These are phyloP conservation scores for Botrytis tulipae DNA, from an alignment of 2,329 filamentous ascomycete species.

Conservation along the genomic window DNA sequence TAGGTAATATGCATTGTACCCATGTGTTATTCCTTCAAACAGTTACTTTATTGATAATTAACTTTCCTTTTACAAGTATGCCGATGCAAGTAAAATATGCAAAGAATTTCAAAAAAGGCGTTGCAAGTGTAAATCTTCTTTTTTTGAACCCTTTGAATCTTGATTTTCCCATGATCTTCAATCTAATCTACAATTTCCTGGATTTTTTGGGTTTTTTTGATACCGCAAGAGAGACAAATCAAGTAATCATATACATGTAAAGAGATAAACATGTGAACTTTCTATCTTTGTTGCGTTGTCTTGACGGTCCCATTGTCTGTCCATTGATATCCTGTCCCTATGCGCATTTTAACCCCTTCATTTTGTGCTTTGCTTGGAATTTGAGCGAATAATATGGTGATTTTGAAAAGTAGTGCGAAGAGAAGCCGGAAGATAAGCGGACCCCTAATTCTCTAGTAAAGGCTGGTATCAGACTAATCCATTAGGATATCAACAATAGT, in stretches of 20 bases:
- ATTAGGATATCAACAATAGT: background rate
- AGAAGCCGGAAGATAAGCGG: constrained; percentile 23
- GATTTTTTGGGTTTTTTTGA: background rate
- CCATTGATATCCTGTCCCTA: background rate
- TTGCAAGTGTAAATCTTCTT: background rate
- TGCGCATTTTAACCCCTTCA: background rate
- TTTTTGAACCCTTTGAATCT: background rate
- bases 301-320: background rate
- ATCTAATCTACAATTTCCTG: background rate
- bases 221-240: background rate
- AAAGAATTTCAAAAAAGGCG: background rate
- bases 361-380: background rate
- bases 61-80: background rate
- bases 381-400: background rate
- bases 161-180: background rate
- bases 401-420: constrained; percentile 7
- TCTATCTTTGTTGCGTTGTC: background rate
- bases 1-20: background rate
- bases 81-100: constrained; percentile 9
- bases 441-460: constrained; percentile 15
- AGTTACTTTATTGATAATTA: background rate
- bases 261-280: constrained; percentile 1
- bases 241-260: background rate
- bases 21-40: background rate
- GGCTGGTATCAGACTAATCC: background rate